A percentile compares a stretch with the other conserved stretches of the same genome.
These are phyloP conservation scores for Neonectria hederae DNA, from an alignment of 2,329 filamentous ascomycete genomes.

Conservation along the genomic window DNA sequence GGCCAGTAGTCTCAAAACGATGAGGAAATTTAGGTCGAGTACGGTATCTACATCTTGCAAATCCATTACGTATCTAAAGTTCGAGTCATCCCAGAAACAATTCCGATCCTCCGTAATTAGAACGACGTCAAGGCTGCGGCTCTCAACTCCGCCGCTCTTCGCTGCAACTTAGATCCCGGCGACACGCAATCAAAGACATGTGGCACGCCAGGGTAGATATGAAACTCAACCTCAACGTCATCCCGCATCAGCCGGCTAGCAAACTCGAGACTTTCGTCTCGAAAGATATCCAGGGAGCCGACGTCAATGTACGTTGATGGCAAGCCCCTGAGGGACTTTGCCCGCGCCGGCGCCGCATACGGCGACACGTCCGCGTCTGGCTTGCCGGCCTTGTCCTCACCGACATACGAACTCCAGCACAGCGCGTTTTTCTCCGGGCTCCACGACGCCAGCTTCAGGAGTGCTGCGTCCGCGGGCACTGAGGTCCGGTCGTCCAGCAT, in stretches of 20 bases:
- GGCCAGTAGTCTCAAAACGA: not conserved
- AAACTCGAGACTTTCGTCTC: constrained; percentile 32
- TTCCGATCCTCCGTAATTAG: not conserved
- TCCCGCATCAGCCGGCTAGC: constrained; percentile 31
- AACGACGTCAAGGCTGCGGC: constrained; percentile 25
- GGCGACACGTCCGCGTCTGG: constrained; percentile 23
- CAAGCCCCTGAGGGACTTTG: constrained; percentile 18
- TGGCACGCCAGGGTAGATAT: constrained; percentile 35
- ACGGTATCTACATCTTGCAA: not conserved
- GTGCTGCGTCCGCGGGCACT: constrained; percentile 1
- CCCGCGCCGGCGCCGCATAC: constrained; percentile 34
- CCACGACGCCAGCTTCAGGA: constrained; percentile 29
- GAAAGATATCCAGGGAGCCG: constrained; percentile 33
- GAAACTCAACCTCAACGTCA: constrained; percentile 37
- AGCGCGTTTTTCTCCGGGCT: constrained; percentile 13
- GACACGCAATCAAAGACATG: constrained; percentile 35
- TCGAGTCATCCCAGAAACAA: not conserved
- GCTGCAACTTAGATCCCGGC: constrained; percentile 28
- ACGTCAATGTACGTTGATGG: constrained; percentile 33
- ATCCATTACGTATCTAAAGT: not conserved
- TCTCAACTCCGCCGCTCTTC: constrained; percentile 21
- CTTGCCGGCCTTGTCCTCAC: constrained; percentile 29
- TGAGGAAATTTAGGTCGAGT: not conserved
- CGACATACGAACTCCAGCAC: constrained; percentile 34
- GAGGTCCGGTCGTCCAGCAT: constrained; percentile 33